Base-by-base conservation (phyloP, 2,329 filamentous ascomycete species). In the Penicillium sp. region DNA sequence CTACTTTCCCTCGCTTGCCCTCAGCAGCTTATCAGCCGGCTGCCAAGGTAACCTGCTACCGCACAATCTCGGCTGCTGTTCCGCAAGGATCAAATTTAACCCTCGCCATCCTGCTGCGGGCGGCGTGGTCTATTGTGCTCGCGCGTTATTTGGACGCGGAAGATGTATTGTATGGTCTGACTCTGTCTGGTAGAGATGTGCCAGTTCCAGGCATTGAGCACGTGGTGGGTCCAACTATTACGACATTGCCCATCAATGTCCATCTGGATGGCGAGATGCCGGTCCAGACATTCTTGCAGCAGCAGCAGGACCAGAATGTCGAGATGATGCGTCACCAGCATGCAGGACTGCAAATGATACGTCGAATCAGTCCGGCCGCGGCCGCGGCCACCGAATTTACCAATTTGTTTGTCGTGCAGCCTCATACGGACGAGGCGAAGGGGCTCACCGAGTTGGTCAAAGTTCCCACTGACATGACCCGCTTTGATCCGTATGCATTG, bases 401-500 rank as follows among this genome's bases (percentile, higher is more conserved):
- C 31, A 48, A 48, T 27, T 32, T 48, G 46, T 48, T 48, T 32
- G 46, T 48, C 31, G 46, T 48, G 46, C 46, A 48, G 46, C 46
- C 46, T 32, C 46, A 48, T 23, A 25, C 46, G 46, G 23, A 35
- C 21, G 31, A 48, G 32, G 31, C 23, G 31, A 27, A 23, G 15
- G 46, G 46, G 35, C 46, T 48, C 46, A 48, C 31, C 18, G 46
- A 48, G 46, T 38, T 48, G 46, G 27, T 37, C 34, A 35, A 38
- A 27, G 27, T 48, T 38, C 46, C 46, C 46, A 48, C 46, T 37
- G 46, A 48, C 18, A 48, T 48, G 46, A 48, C 46, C 18, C 46
- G 46, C 15, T 8, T 77, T 62, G 75, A 76, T 46, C 72, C 73
- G 1, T 85, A 85, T 65, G 78, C 81, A 1, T 75, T 86, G 35